Evolutionary conservation across 768 basidiomycete species (phyloP), one percentile per base, ranked within the genome.

Genomic region (Suillus fuscotomentosus): DNA sequence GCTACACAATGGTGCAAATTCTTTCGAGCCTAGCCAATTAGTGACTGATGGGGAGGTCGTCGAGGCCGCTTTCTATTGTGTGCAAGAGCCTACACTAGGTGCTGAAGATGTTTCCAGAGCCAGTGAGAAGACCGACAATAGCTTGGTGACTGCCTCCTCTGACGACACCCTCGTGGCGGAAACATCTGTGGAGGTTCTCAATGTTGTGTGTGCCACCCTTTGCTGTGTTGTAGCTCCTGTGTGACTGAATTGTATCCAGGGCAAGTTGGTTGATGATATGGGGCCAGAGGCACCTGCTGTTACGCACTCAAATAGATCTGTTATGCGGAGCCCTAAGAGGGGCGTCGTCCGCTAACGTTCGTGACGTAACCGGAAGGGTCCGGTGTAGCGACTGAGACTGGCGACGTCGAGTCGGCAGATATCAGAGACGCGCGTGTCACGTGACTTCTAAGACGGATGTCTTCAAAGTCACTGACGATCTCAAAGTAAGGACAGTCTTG

Each of bases 261-360:
- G 39, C 24, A 62, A 63, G 57, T 31, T 31, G 41, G 59, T 60
- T 34, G 34, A 63, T 17, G 45, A 59, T 20, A 15, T 38, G 13
- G 43, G 27, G 3, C 34, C 34, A 38, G 27, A 34, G 63, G 22
- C 57, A 20, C 34, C n/a, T n/a, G n/a, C n/a, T n/a, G n/a, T n/a
- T n/a, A n/a, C n/a, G n/a, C n/a, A n/a, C n/a, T n/a, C n/a, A n/a
- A n/a, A n/a, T n/a, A n/a, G n/a, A n/a, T n/a, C n/a, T n/a, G n/a
- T n/a, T n/a, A n/a, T n/a, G n/a, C n/a, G n/a, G n/a, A n/a, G n/a
- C n/a, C n/a, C n/a, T n/a, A n/a, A n/a, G n/a, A n/a, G n/a, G n/a
- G n/a, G n/a, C n/a, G n/a, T n/a, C n/a, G n/a, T n/a, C n/a, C n/a
- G n/a, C n/a, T n/a, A n/a, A n/a, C n/a, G n/a, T n/a, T n/a, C n/a